Conservation (phyloP, 805 yeast genomes). For the Lipomyces orientalis region DNA sequence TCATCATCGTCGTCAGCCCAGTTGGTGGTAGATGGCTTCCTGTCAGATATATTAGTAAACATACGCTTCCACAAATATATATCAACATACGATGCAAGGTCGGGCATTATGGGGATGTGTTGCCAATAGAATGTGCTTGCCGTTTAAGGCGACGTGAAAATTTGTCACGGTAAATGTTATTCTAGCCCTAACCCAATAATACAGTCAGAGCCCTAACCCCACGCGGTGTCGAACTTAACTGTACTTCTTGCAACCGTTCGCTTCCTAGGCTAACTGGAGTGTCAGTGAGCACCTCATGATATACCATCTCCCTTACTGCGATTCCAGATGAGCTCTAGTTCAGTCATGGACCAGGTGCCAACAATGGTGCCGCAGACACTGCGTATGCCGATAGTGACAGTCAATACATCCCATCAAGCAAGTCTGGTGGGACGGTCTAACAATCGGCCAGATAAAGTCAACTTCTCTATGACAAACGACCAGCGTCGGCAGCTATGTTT, state of each 20-base stretch:
- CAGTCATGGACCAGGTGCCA: background rate
- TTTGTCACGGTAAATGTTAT: background rate
- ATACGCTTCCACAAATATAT: background rate
- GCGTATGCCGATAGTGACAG: background rate
- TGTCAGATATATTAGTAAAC: constrained; percentile 5
- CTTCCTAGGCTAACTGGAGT: no score
- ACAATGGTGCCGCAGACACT: background rate
- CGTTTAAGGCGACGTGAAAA: background rate
- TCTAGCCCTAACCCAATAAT: background rate
- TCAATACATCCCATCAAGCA: background rate
- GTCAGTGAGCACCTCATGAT: no score
- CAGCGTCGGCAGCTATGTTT: constrained; percentile 35
- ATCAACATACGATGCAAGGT: constrained; percentile 31
- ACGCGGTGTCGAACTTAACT: no score
- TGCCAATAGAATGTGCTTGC: background rate
- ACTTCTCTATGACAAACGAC: constrained; percentile 35
- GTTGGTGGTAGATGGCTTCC: constrained; percentile 41
- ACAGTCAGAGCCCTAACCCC: no score
- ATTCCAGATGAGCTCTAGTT: background rate
- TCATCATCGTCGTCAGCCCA: constrained; percentile 68
- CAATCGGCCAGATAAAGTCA: constrained; percentile 11
- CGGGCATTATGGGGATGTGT: constrained; percentile 26
- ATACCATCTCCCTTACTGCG: background rate
- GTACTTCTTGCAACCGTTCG: no score
- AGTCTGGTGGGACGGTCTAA: background rate